phyloP scores from a whole-genome alignment of 1,139 yeast genomes.

The Suhomyces bolitotheri region DNA sequence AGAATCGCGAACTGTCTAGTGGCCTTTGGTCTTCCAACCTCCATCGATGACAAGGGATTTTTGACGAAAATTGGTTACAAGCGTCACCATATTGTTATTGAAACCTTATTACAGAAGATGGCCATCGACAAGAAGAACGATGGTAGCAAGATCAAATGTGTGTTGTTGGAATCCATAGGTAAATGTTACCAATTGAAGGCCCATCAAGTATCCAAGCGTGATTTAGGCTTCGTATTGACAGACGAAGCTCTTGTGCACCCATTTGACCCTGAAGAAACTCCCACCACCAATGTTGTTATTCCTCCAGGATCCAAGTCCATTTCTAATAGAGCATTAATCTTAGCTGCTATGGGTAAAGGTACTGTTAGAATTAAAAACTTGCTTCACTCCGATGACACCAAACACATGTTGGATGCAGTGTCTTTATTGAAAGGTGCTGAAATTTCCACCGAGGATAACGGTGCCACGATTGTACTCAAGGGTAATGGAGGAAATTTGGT shows the following conservation, averaged over 20 bases:
- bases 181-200: slow-evolving; percentile 88
- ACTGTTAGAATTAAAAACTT: slow-evolving; percentile 79
- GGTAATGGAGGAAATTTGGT: slow-evolving; percentile 83
- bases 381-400: slow-evolving; percentile 93
- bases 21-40: slow-evolving; percentile 83
- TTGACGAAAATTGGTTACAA: slow-evolving; percentile 68
- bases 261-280: slow-evolving; percentile 40
- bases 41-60: slow-evolving; percentile 66
- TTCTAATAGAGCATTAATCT: slow-evolving; percentile 87
- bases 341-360: slow-evolving; percentile 91
- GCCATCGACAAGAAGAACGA: slow-evolving; percentile 95
- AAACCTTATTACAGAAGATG: slow-evolving; percentile 76
- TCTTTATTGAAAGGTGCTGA: slow-evolving; percentile 77
- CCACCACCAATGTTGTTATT: slow-evolving; percentile 50
- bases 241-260: slow-evolving; percentile 73
- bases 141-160: slow-evolving; percentile 86
- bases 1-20: slow-evolving; percentile 79
- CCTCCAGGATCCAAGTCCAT: slow-evolving; percentile 99
- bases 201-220: slow-evolving; percentile 76
- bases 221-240: slow-evolving; percentile 79
- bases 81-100: slow-evolving; percentile 63
- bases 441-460: slow-evolving; percentile 79
- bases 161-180: slow-evolving; percentile 80
- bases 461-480: slow-evolving; percentile 78
- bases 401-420: slow-evolving; percentile 90